Conservation (phyloP, 2,329 filamentous ascomycete species). For the Colletotrichum limetticola region DNA sequence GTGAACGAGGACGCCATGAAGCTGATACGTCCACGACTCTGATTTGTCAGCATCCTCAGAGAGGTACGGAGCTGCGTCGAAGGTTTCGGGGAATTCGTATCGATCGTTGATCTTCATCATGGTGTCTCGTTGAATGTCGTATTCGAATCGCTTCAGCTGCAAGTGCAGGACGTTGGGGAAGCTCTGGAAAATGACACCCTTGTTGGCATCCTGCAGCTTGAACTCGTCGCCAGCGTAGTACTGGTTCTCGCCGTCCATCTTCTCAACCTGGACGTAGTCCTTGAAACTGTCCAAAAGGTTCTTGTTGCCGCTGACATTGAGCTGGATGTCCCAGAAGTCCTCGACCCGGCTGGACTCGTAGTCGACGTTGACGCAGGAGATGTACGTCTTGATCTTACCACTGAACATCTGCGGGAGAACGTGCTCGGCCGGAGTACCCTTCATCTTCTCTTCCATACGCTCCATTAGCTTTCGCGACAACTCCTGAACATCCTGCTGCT, state of each 20-base stretch:
- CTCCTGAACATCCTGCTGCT: constrained; percentile 98
- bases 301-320: constrained; percentile 95
- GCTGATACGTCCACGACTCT: constrained; percentile 89
- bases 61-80: constrained; percentile 88
- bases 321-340: constrained; percentile 98
- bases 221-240: constrained; percentile 92
- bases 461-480: constrained; percentile 97
- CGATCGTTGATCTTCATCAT: constrained; percentile 99
- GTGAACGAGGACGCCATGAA: constrained; percentile 96
- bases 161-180: constrained; percentile 95
- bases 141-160: constrained; percentile 97
- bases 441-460: constrained; percentile 97
- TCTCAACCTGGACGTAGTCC: constrained; percentile 96
- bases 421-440: constrained; percentile 91
- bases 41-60: constrained; percentile 87
- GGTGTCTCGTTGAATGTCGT: constrained; percentile 93
- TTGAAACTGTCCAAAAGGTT: constrained; percentile 93
- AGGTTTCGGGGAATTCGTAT: constrained; percentile 87
- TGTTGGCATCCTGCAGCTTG: constrained; percentile 95
- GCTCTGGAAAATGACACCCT: constrained; percentile 95
- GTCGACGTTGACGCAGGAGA: constrained; percentile 97
- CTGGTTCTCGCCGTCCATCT: constrained; percentile 97
- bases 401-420: constrained; percentile 92
- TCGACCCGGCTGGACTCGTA: constrained; percentile 96
- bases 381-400: constrained; percentile 98